Evolutionary conservation across 768 basidiomycete genomes (phyloP).

Genomic region (Dentipellis sp.): DNA sequence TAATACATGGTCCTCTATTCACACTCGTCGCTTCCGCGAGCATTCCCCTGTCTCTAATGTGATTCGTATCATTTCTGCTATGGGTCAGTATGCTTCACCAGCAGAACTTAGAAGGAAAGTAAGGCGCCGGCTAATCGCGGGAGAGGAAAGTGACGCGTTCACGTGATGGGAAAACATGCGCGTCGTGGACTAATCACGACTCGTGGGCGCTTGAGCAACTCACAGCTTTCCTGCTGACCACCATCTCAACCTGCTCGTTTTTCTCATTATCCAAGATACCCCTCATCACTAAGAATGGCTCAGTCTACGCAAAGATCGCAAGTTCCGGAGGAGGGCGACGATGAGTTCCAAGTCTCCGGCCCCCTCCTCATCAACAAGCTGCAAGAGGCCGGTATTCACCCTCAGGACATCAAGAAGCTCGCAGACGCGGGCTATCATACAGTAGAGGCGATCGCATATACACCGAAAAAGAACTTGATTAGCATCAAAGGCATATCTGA

Average conservation of each 20-base stretch:
- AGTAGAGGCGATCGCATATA: constrained; percentile 92
- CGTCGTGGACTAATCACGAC: not conserved
- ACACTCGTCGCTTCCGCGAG: too few relatives aligned
- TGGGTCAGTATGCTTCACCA: not conserved
- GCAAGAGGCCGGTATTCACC: constrained; percentile 81
- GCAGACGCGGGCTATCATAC: constrained; percentile 87
- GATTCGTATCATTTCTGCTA: not conserved
- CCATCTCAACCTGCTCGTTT: not conserved
- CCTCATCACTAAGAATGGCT: constrained; percentile 33
- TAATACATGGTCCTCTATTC: too few relatives aligned
- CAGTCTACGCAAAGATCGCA: constrained; percentile 44
- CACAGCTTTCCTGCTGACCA: not conserved
- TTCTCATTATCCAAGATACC: not conserved
- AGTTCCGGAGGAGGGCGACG: constrained; percentile 38
- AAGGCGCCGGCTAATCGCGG: not conserved
- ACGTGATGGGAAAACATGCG: constrained; percentile 9
- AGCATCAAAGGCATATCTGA: constrained; percentile 96
- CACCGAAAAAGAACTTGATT: constrained; percentile 86
- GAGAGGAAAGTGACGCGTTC: constrained; percentile 7
- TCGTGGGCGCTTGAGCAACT: not conserved
- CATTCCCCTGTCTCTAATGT: not conserved
- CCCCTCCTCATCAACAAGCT: constrained; percentile 80
- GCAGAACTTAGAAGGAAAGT: not conserved
- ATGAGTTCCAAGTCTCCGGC: constrained; percentile 53
- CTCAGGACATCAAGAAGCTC: constrained; percentile 93